Conservation (phyloP, 2,329 filamentous ascomycete genomes). For the Penicillium brasilianum region DNA sequence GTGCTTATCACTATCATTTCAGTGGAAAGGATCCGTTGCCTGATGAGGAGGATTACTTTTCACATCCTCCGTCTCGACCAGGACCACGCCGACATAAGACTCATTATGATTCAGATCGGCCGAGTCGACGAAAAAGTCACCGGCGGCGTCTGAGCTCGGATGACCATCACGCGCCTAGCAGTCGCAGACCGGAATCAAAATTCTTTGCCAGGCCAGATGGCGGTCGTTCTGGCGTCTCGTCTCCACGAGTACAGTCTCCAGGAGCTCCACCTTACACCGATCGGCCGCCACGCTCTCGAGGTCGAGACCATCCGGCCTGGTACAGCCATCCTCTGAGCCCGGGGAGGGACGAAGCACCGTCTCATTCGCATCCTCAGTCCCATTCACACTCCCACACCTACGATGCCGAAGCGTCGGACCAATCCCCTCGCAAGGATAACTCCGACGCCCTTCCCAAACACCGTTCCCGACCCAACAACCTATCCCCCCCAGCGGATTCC, state of each 20-base stretch:
- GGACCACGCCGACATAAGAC: slow-evolving; percentile 24
- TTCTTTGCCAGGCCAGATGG: slow-evolving; percentile 26
- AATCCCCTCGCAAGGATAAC: slow-evolving; percentile 20
- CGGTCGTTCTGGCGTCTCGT: slow-evolving; percentile 25
- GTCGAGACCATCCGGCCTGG: slow-evolving; percentile 28
- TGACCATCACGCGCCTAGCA: slow-evolving; percentile 21
- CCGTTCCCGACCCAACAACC: slow-evolving; percentile 28
- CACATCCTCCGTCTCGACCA: slow-evolving; percentile 21
- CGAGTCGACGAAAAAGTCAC: slow-evolving; percentile 28
- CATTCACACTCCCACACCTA: slow-evolving; percentile 3
- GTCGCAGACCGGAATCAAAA: slow-evolving; percentile 28
- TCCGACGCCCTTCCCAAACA: slow-evolving; percentile 17
- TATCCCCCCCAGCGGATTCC: slow-evolving; percentile 34
- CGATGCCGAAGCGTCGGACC: slow-evolving; percentile 36
- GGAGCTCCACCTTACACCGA: slow-evolving; percentile 25
- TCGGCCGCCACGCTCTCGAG: slow-evolving; percentile 25
- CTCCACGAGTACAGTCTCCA: slow-evolving; percentile 37
- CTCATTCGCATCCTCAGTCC: not conserved
- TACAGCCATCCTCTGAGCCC: slow-evolving; percentile 29
- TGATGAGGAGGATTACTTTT: slow-evolving; percentile 33
- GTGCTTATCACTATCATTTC: slow-evolving; percentile 36
- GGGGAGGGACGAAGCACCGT: slow-evolving; percentile 18
- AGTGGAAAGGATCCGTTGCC: slow-evolving; percentile 39
- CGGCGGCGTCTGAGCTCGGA: slow-evolving; percentile 33
- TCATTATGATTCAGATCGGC: slow-evolving; percentile 28